Evolutionary conservation across 768 basidiomycete genomes (phyloP).

Genomic region (Boletus vermiculosoides): DNA sequence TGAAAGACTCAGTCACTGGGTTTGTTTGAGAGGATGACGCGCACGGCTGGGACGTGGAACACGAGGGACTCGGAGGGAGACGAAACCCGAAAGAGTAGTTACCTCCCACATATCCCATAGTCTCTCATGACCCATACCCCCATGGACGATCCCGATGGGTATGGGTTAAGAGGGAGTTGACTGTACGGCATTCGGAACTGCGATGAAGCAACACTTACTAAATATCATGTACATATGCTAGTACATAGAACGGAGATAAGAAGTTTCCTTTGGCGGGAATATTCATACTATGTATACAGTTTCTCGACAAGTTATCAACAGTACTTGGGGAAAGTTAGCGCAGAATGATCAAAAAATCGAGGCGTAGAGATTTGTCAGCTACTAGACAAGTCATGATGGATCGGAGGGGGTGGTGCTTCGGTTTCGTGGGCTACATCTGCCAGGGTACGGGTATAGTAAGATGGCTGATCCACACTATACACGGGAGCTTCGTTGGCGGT

Average conservation of each 20-base stretch:
- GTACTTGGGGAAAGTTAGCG: neutral
- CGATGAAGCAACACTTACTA: neutral
- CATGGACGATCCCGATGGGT: no score
- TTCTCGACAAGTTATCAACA: neutral
- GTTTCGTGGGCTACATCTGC: neutral
- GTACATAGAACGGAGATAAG: neutral
- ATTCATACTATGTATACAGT: neutral
- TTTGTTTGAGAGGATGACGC: no score
- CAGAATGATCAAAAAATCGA: neutral
- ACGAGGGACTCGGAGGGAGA: no score
- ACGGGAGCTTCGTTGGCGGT: no score
- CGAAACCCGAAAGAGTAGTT: no score
- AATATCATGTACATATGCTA: neutral
- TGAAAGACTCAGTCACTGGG: no score
- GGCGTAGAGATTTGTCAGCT: constrained; percentile 3
- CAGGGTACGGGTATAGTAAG: neutral
- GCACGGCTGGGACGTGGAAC: no score
- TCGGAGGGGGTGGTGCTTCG: neutral
- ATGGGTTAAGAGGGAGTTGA: no score
- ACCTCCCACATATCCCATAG: no score
- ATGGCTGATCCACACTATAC: neutral
- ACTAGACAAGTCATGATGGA: neutral
- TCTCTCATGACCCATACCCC: no score
- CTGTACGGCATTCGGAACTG: no score
- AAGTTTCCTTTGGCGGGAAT: neutral